Evolutionary conservation across 2,329 filamentous ascomycete genomes (phyloP).

Genomic region (Alternaria infectoria): DNA sequence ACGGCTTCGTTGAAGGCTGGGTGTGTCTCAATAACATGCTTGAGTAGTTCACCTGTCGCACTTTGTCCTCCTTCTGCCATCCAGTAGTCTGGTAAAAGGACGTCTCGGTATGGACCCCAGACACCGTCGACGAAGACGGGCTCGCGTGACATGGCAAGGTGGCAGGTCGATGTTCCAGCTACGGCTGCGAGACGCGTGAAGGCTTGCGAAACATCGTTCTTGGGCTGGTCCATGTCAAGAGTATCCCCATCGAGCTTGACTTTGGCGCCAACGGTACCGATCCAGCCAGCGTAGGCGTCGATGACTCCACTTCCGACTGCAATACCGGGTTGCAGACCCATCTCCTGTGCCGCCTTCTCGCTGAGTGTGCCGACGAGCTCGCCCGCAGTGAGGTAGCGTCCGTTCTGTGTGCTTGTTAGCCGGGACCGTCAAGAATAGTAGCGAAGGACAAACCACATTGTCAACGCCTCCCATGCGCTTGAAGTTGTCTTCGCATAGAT

Average conservation of each 20-base stretch:
- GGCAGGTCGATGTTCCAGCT: slow-evolving; percentile 95
- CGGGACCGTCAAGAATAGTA: slow-evolving; percentile 22
- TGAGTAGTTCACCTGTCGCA: slow-evolving; percentile 91
- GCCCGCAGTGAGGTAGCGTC: slow-evolving; percentile 87
- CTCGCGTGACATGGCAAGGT: slow-evolving; percentile 91
- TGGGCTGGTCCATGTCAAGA: slow-evolving; percentile 69
- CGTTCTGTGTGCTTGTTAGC: slow-evolving; percentile 72
- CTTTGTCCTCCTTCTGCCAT: slow-evolving; percentile 97
- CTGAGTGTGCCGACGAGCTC: slow-evolving; percentile 87
- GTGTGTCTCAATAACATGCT: slow-evolving; percentile 94
- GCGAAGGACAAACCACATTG: slow-evolving; percentile 76
- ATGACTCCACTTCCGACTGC: slow-evolving; percentile 96
- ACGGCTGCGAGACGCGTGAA: slow-evolving; percentile 93
- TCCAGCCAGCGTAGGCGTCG: slow-evolving; percentile 98
- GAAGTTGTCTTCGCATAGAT: slow-evolving; percentile 85
- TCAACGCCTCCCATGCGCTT: slow-evolving; percentile 93
- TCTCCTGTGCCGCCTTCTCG: slow-evolving; percentile 79
- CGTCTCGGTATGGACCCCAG: slow-evolving; percentile 96
- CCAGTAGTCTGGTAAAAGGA: slow-evolving; percentile 90
- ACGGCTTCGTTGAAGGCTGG: slow-evolving; percentile 83
- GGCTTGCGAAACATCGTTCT: slow-evolving; percentile 89
- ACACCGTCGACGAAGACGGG: slow-evolving; percentile 94
- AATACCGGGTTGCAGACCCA: slow-evolving; percentile 85
- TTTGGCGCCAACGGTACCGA: slow-evolving; percentile 97
- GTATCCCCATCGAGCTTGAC: slow-evolving; percentile 75